A percentile compares a stretch with the other conserved stretches of the same genome.
phyloP scores from a whole-genome alignment of 257 asterid genomes.

The Solanum pennellii region DNA sequence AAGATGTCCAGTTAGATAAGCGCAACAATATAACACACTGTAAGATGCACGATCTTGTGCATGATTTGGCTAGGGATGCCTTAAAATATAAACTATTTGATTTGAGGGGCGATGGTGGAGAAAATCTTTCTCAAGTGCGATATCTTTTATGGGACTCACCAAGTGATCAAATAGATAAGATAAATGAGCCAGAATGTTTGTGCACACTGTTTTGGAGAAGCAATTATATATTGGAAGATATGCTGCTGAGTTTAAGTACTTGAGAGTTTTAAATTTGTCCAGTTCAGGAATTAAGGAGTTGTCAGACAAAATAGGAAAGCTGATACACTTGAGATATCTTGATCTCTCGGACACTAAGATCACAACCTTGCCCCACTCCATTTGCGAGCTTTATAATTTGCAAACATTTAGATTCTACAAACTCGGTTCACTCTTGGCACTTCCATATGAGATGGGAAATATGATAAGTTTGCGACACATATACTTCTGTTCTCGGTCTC shows the following conservation, averaged over 20 bases:
- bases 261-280: background rate
- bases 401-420: background rate
- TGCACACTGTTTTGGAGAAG: too few relatives aligned
- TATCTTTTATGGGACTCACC: too few relatives aligned
- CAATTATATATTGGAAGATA: too few relatives aligned
- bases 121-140: too few relatives aligned
- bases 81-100: background rate
- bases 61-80: background rate
- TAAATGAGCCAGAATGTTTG: too few relatives aligned
- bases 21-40: background rate
- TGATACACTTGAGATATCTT: background rate
- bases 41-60: conserved; percentile 24
- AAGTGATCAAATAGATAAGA: too few relatives aligned
- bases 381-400: background rate
- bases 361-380: background rate
- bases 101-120: background rate
- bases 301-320: background rate
- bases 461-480: background rate
- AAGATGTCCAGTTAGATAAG: background rate
- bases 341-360: conserved; percentile 2
- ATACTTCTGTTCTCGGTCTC: background rate
- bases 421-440: background rate
- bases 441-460: background rate
- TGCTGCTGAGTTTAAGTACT: background rate
- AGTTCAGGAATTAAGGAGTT: background rate